A percentile compares a stretch with the other conserved stretches of the same genome.
Evolutionary conservation across 2,329 filamentous ascomycete species (phyloP).

Genomic region (Biscogniauxia marginata): DNA sequence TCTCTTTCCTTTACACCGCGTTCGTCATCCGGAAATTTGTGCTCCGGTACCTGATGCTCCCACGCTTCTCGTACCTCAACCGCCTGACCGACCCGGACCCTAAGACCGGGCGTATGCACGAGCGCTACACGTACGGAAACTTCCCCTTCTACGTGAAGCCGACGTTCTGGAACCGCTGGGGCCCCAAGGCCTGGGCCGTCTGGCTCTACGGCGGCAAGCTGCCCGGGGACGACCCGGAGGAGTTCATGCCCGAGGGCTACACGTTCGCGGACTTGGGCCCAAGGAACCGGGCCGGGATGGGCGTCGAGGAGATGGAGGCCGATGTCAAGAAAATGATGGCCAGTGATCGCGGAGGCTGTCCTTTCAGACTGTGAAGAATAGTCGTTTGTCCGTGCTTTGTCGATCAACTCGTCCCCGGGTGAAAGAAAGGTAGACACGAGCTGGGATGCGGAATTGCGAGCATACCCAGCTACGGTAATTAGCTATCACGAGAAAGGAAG

Average conservation of each 20-base stretch:
- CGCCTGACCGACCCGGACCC: slow-evolving; percentile 49
- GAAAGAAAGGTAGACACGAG: too few species aligned
- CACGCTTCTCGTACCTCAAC: slow-evolving; percentile 47
- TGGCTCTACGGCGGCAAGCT: slow-evolving; percentile 44
- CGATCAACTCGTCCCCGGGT: too few species aligned
- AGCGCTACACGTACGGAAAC: slow-evolving; percentile 50
- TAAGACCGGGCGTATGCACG: slow-evolving; percentile 51
- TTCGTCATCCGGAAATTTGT: slow-evolving; percentile 53
- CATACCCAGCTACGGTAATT: too few species aligned
- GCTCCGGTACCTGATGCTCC: slow-evolving; percentile 58
- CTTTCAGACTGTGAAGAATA: slow-evolving; percentile 19
- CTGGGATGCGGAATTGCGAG: too few species aligned
- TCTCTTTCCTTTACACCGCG: slow-evolving; percentile 42
- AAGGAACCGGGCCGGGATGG: slow-evolving; percentile 49
- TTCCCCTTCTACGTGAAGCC: slow-evolving; percentile 64
- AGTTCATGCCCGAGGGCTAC: slow-evolving; percentile 50
- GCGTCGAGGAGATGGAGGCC: slow-evolving; percentile 46
- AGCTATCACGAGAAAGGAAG: too few species aligned
- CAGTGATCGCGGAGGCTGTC: slow-evolving; percentile 30
- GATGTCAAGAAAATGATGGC: slow-evolving; percentile 38
- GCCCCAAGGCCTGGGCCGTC: slow-evolving; percentile 50
- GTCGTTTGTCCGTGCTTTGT: not conserved
- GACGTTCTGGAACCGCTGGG: slow-evolving; percentile 63
- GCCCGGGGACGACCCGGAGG: slow-evolving; percentile 42
- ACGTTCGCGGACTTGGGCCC: slow-evolving; percentile 63